Base-by-base conservation (phyloP, 306 rosid species). In the Abrus precatorius region DNA sequence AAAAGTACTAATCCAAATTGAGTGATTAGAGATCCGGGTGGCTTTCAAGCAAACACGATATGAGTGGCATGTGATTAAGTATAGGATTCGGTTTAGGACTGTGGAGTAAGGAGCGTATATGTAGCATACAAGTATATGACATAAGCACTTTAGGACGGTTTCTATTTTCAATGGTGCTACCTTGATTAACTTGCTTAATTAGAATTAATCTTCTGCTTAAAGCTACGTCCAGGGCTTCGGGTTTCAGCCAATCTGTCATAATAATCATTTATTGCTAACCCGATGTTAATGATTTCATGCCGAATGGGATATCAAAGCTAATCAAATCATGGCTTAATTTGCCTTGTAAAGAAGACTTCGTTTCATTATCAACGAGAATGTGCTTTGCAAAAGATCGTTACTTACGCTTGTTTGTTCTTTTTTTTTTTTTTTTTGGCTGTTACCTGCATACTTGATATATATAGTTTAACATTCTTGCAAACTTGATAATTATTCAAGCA, bases 11-110 rank as follows among this genome's bases (percentile, higher is more conserved):
- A 61, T 69, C 64, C 70, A 55, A 40, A 28, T 76, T 61, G 73
- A 82, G 84, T 69, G 69, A 76, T 86, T 30, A 78, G 66, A 83
- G 77, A 84, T 84, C 74, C 82, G 10, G 80, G 61, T 75, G 87
- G 63, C 82, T 82, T 86, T 87, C 78, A 85, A 90, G 84, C 80
- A 88, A 68, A 68, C 30, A 14, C 32, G 87, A 74, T 70, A 80
- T 48, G 47, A 76, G 88, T 84, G 74, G 81, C 79, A 75, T 69
- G 85, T 79, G 85, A 82, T 80, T 82, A 83, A 87, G 90, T 87
- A 74, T 50, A 76, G 45, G 70, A 81, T 81, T 87, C 86, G 61
- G 81, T 80, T 79, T 76, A 85, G 81, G 13, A 65, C 66, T 44
- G 56, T 54, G 56, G 83, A 67, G 73, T 79, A 74, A 79, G 84